Percentiles rank a stretch among this genome's conserved stretches.
phyloP scores from a whole-genome alignment of 23 red algal genomes.

The Gracilaria caudata region DNA sequence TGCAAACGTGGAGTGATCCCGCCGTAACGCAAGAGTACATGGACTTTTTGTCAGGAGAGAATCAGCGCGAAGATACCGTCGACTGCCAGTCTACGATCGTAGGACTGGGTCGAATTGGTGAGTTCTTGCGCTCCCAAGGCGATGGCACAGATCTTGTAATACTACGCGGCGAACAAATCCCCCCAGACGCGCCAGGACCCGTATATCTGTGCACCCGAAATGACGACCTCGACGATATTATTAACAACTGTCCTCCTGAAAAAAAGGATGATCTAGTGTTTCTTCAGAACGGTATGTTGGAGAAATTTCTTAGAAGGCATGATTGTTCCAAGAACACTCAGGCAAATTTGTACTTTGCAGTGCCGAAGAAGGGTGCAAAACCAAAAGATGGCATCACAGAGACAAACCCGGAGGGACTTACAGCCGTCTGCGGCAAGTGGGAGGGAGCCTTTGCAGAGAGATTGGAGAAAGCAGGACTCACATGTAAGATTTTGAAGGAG shows the following conservation, averaged over 20 bases:
- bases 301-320: conserved; percentile 71
- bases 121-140: conserved; percentile 63
- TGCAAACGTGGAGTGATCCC: conserved; percentile 69
- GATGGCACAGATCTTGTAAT: conserved; percentile 61
- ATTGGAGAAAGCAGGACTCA: conserved; percentile 55
- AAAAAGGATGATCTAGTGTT: conserved; percentile 89
- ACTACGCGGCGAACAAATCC: conserved; percentile 68
- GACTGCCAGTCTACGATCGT: conserved; percentile 79
- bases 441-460: conserved; percentile 76
- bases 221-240: conserved; percentile 83
- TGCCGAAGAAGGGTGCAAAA: conserved; percentile 66
- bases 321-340: conserved; percentile 68
- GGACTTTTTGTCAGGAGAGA: conserved; percentile 31
- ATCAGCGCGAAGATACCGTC: conserved; percentile 38
- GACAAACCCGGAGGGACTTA: conserved; percentile 75
- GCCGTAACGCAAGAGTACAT: conserved; percentile 67
- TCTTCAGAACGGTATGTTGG: conserved; percentile 93
- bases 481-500: conserved; percentile 81
- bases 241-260: conserved; percentile 66
- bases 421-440: conserved; percentile 88
- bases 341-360: conserved; percentile 91
- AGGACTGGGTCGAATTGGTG: conserved; percentile 88
- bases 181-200: conserved; percentile 78
- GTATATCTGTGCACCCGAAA: conserved; percentile 97
- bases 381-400: conserved; percentile 91